phyloP scores from a whole-genome alignment of 1,139 yeast genomes.

The Diutina pseudorugosa region DNA sequence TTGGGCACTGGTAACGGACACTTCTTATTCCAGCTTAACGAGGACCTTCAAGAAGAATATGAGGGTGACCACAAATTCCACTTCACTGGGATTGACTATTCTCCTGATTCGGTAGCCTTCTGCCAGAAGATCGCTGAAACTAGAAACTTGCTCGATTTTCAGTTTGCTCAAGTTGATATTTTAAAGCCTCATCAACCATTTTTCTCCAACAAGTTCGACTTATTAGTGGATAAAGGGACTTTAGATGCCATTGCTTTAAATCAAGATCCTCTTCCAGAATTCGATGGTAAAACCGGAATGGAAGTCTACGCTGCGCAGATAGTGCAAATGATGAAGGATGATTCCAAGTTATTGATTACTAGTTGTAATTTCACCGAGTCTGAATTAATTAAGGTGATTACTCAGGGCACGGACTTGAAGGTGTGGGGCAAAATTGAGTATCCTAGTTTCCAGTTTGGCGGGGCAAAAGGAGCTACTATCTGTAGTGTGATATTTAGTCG shows the following conservation, averaged over 20 bases:
- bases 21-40: conserved; percentile 50
- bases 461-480: conserved; percentile 75
- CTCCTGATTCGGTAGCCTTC: conserved; percentile 64
- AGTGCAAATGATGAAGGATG: conserved; percentile 38
- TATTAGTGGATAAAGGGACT: conserved; percentile 88
- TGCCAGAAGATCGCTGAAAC: conserved; percentile 45
- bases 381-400: conserved; percentile 51
- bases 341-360: conserved; percentile 63
- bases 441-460: conserved; percentile 82
- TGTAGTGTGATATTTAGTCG: conserved; percentile 66
- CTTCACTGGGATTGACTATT: conserved; percentile 70
- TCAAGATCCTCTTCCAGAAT: conserved; percentile 32
- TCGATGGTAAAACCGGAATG: conserved; percentile 36
- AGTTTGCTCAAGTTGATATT: conserved; percentile 37
- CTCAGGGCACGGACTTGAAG: conserved; percentile 25
- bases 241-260: conserved; percentile 91
- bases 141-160: conserved; percentile 18
- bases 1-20: conserved; percentile 97
- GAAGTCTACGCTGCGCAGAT: conserved; percentile 56
- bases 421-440: conserved; percentile 58
- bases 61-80: conserved; percentile 24
- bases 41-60: conserved; percentile 28
- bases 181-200: conserved; percentile 9
- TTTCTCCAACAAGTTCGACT: conserved; percentile 38
- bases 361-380: conserved; percentile 89